Conservation (phyloP, 345 rosid genomes). For the Corymbia maculata region DNA sequence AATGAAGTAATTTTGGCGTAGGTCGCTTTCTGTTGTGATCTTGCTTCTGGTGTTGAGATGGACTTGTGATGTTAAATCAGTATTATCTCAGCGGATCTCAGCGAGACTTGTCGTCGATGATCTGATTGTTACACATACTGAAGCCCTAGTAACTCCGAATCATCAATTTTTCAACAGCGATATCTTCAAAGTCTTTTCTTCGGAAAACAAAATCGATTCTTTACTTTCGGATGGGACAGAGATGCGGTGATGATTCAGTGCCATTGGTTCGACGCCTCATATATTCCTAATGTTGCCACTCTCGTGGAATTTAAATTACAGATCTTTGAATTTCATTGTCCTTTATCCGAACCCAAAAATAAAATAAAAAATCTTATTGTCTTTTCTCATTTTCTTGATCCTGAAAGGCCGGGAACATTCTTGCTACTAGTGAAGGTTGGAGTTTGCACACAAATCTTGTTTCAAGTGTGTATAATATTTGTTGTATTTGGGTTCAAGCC, state of each 20-base stretch:
- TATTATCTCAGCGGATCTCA: conserved; percentile 92
- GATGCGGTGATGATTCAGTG: conserved; percentile 44
- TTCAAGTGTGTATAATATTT: neutral
- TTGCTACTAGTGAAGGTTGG: neutral
- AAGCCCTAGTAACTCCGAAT: conserved; percentile 18
- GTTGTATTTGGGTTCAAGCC: neutral
- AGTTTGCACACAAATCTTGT: neutral
- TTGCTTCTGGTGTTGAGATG: neutral
- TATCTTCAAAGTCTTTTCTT: neutral
- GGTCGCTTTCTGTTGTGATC: neutral
- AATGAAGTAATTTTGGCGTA: neutral
- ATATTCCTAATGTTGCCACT: conserved; percentile 1
- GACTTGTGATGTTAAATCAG: conserved; percentile 65
- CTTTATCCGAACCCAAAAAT: neutral
- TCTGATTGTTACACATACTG: conserved; percentile 99
- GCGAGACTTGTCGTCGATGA: conserved; percentile 60
- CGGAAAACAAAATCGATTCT: neutral
- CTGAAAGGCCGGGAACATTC: neutral
- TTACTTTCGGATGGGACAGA: neutral
- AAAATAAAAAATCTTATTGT: neutral
- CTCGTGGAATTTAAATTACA: neutral
- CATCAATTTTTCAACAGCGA: too few species aligned
- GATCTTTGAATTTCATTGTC: neutral
- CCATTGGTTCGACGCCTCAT: too few species aligned
- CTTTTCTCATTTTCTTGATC: neutral